Base-by-base conservation (phyloP, 495 filamentous ascomycete species). In the Trichoderma orchidacearum region DNA sequence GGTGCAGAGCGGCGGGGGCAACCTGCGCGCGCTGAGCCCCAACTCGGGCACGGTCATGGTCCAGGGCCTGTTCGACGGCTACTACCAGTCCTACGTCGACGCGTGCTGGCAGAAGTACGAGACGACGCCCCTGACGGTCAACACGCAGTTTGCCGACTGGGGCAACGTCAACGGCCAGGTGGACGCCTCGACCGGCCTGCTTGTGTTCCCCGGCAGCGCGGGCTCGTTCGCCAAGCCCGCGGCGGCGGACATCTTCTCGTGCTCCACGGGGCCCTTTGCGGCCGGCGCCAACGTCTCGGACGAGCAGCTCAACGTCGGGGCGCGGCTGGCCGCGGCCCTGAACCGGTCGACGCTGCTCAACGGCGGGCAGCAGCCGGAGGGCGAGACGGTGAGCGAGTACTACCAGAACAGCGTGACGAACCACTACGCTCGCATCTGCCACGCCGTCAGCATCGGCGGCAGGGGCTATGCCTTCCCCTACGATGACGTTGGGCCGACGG, bases 401-500 rank as follows among this genome's bases (percentile, higher is more conserved):
- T 87, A 86, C 62, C 58, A 67, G 54, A 64, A 76, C 12, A 51
- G 61, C 4, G 68, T 79, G 32, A 89, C 86, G 25, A 91, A 91
- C 60, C 85, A 89, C 66, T 90, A 87, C 62, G 69, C 82, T 17
- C 66, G 83, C 13, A 76, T 90, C 56, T 76, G 85, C 56, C 86
- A 90, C 68, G 72, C 64, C 27, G 75, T 74, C 35, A 83, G 81
- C 59, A 59, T 80, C 6, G 84, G 85, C 67, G 73, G 76, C 3
- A 68, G 75, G 13, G 86, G 86, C 2, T 90, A 90, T 70, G 83
- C 85, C 2, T 89, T 89, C 62, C 85, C 86, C 0, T 90, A 89
- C 63, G 86, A 90, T 63, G 86, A 90, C 66, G 86, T 89, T 3
- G 74, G 75, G 21, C 76, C 83, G 0, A 67, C 68, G 17, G 77